Percentiles rank a stretch among this genome's conserved stretches.
phyloP scores from a whole-genome alignment of 805 yeast genomes.

The Candida methanosorbosa region DNA sequence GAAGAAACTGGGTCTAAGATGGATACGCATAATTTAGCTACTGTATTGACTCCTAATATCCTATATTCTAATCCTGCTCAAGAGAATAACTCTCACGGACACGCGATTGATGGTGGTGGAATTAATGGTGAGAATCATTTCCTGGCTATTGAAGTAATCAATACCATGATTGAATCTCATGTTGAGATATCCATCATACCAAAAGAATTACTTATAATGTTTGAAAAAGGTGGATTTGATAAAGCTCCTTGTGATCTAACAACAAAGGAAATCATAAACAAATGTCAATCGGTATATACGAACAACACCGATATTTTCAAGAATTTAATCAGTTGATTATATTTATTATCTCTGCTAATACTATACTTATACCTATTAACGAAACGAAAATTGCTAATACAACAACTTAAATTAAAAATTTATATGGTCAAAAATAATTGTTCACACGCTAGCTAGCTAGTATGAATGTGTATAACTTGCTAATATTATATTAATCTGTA shows the following conservation, averaged over 20 bases:
- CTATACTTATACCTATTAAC: too few species aligned
- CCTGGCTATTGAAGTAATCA: slow-evolving; percentile 84
- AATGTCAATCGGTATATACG: slow-evolving; percentile 14
- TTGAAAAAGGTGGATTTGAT: slow-evolving; percentile 34
- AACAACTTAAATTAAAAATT: too few species aligned
- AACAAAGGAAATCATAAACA: slow-evolving; percentile 31
- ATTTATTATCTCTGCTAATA: too few species aligned
- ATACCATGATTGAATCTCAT: slow-evolving; percentile 71
- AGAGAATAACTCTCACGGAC: background rate
- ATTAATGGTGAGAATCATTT: slow-evolving; percentile 62
- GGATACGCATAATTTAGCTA: slow-evolving; percentile 93
- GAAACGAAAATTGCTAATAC: too few species aligned
- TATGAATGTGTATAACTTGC: too few species aligned
- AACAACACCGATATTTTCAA: background rate
- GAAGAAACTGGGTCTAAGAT: slow-evolving; percentile 88
- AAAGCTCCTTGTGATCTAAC: slow-evolving; percentile 12
- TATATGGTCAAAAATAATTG: too few species aligned
- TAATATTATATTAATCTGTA: too few species aligned
- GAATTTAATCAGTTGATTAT: background rate
- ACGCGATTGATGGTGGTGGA: slow-evolving; percentile 6
- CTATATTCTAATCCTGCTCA: slow-evolving; percentile 47
- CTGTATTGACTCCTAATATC: slow-evolving; percentile 91
- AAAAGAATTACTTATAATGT: slow-evolving; percentile 42
- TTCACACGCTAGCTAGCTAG: too few species aligned
- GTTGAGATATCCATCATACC: slow-evolving; percentile 79